Base-by-base conservation (phyloP, 306 rosid species). In the Betula pendula region DNA sequence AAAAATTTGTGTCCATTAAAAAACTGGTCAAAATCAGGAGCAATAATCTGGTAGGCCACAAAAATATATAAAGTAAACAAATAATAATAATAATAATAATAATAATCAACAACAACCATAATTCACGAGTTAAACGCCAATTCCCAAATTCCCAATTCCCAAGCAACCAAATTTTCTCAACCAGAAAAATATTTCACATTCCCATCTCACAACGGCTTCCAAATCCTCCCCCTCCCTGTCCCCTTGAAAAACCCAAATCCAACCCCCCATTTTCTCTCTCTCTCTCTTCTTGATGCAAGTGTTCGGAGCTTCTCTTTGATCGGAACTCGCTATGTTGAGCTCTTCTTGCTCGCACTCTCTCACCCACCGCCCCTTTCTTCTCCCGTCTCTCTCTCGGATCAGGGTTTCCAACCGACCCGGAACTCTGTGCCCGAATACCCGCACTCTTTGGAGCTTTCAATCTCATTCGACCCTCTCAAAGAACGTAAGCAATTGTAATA, bases 401-500 rank as follows among this genome's bases (percentile, higher is more conserved):
- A 87, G 80, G 94, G 84, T 75, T 74, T 62, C 85, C 31, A 70
- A 76, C 72, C 84, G 90, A 56, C 82, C 86, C 20, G 56, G 73
- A 0, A 45, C 81, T 17, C 38, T 77, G 0, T 79, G 38, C 70
- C 89, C 90, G 31, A 65, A 83, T 72, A 83, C 93, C 76, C 86
- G 81, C 4, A 81, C 66, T 71, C 49, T 81, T 60, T 88, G 96
- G 91, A 88, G 87, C 90, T 85, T 77, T 8, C 90, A 89, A 74
- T 84, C 93, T 40, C 87, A 65, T 81, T 35, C 73, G 63, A 77
- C 76, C 72, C 77, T 84, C 47, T 45, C 83, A 0, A 82, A 66
- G 17, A 82, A 82, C 67, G 96, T 92, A 75, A 83, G 80, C 68
- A 16, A 49, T 59, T 55, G 14, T 40, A 22, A 44, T 51, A 10